These are phyloP conservation scores for Elymus sibiricus DNA, from an alignment of 176 grass and related monocot species.

Conservation along the genomic window DNA sequence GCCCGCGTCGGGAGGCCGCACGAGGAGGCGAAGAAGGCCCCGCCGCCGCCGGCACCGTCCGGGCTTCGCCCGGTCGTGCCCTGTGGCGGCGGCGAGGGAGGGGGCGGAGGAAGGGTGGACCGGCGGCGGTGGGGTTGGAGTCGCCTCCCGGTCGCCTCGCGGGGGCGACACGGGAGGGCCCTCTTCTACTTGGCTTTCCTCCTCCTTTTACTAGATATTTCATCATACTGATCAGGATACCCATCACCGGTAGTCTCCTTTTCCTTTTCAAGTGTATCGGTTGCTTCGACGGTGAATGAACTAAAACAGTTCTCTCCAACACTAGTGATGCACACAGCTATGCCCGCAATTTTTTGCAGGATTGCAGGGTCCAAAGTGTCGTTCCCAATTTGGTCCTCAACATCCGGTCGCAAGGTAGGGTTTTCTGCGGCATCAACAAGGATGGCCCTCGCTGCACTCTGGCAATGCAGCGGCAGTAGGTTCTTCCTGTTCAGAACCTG, in stretches of 20 bases:
- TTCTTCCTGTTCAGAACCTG: background rate
- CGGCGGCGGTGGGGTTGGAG: too few species aligned
- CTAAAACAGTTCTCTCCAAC: slow-evolving; percentile 7
- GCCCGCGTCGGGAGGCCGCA: too few species aligned
- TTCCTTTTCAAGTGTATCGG: background rate
- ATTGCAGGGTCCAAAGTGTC: background rate
- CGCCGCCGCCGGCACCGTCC: too few species aligned
- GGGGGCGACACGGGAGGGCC: too few species aligned
- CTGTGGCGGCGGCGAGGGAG: too few species aligned
- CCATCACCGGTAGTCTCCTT: background rate
- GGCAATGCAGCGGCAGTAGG: background rate
- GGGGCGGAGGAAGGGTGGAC: too few species aligned
- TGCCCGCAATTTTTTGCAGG: background rate
- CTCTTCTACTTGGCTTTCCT: too few species aligned
- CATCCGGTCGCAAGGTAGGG: background rate
- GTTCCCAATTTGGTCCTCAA: slow-evolving; percentile 2
- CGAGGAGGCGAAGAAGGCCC: too few species aligned
- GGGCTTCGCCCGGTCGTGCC: too few species aligned
- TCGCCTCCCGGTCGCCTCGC: too few species aligned
- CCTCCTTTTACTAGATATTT: slow-evolving; percentile 6
- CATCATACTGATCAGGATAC: background rate
- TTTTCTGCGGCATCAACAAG: background rate
- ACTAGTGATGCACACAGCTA: background rate
- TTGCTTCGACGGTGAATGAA: slow-evolving; percentile 12
- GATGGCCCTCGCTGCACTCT: background rate